Evolutionary conservation across 2,329 filamentous ascomycete genomes (phyloP).

Genomic region (Paramyrothecium roridum): DNA sequence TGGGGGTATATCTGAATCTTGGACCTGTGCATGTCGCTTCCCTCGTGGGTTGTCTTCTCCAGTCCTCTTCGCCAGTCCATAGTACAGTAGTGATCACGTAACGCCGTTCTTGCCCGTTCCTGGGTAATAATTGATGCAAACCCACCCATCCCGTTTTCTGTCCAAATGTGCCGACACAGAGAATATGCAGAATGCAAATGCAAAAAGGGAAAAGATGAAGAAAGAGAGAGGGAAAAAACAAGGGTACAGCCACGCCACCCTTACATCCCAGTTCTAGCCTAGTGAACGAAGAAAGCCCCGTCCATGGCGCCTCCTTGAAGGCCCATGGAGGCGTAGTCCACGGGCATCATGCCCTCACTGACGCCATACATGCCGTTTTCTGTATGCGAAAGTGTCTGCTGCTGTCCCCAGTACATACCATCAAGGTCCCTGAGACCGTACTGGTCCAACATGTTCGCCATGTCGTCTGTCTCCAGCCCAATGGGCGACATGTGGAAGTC

Average conservation of each 20-base stretch:
- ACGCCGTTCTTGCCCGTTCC: not conserved
- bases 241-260: not conserved
- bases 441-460: slow-evolving; percentile 51
- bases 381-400: slow-evolving; percentile 4
- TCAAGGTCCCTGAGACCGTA: slow-evolving; percentile 54
- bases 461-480: slow-evolving; percentile 46
- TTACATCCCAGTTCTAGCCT: not conserved
- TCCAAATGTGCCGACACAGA: not conserved
- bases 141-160: not conserved
- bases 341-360: slow-evolving; percentile 29
- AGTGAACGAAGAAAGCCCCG: slow-evolving; percentile 38
- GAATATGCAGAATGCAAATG: not conserved
- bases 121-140: not conserved
- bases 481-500: slow-evolving; percentile 50
- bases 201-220: not conserved
- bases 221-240: not conserved
- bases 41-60: not conserved
- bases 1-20: not conserved
- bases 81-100: not conserved
- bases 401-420: slow-evolving; percentile 50
- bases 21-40: not conserved
- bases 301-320: slow-evolving; percentile 32
- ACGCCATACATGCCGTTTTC: slow-evolving; percentile 20
- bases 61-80: not conserved
- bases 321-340: slow-evolving; percentile 36